A percentile compares a stretch with the other conserved stretches of the same genome.
Conservation (phyloP, 2,329 filamentous ascomycete species). For the Trichoderma oligosporum region DNA sequence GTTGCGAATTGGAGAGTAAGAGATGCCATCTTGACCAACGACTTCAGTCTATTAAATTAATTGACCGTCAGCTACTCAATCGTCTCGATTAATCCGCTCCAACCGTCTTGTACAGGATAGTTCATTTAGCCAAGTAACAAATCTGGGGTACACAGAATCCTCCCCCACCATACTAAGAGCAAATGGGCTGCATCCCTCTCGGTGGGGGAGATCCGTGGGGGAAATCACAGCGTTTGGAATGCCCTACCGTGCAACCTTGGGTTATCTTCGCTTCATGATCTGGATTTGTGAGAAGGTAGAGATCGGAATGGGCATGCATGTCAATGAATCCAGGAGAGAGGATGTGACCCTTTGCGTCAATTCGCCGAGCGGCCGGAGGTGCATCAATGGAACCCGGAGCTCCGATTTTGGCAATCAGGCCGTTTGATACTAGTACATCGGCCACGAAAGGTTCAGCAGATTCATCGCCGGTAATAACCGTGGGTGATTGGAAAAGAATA, state of each 20-base stretch:
- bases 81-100: neutral
- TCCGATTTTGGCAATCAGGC: conserved; percentile 24
- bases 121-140: neutral
- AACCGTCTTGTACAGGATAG: neutral
- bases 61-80: neutral
- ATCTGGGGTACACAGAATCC: neutral
- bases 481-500: conserved; percentile 24
- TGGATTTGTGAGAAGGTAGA: conserved; percentile 26
- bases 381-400: conserved; percentile 20
- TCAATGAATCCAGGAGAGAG: conserved; percentile 28
- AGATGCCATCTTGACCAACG: conserved; percentile 27
- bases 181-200: neutral
- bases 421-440: conserved; percentile 24
- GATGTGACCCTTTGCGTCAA: conserved; percentile 23
- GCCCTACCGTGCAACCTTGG: conserved; percentile 26
- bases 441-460: conserved; percentile 22
- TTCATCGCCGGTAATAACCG: conserved; percentile 26
- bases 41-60: conserved; percentile 23
- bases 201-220: conserved; percentile 3
- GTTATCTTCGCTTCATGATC: conserved; percentile 27
- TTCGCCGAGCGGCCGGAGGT: conserved; percentile 16
- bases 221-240: neutral
- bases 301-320: conserved; percentile 28
- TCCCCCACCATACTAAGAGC: neutral
- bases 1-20: conserved; percentile 24